phyloP scores from a whole-genome alignment of 2,329 filamentous ascomycete species.

The Sporothrix euskadiensis region DNA sequence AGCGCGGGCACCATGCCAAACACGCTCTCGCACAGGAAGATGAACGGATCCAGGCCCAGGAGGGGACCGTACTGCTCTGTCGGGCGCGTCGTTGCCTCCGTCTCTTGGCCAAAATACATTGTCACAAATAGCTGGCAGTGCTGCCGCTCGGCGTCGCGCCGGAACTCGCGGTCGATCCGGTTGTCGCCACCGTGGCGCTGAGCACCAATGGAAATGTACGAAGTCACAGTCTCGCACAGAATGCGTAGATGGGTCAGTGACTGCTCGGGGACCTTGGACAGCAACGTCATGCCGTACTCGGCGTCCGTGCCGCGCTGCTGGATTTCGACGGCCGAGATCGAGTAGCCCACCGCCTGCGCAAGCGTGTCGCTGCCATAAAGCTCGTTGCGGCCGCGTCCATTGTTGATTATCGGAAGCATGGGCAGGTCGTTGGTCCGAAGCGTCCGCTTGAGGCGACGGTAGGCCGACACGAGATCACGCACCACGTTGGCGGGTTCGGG shows the following conservation, averaged over 20 bases:
- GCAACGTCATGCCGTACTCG: slow-evolving; percentile 69
- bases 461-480: slow-evolving; percentile 60
- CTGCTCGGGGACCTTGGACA: slow-evolving; percentile 83
- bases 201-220: slow-evolving; percentile 77
- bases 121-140: slow-evolving; percentile 73
- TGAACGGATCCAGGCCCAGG: slow-evolving; percentile 69
- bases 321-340: slow-evolving; percentile 87
- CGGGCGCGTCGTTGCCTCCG: slow-evolving; percentile 44
- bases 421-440: slow-evolving; percentile 56
- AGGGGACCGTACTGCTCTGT: slow-evolving; percentile 58
- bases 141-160: slow-evolving; percentile 67
- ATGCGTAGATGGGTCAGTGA: slow-evolving; percentile 83
- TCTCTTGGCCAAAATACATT: slow-evolving; percentile 50
- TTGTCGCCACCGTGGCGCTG: slow-evolving; percentile 62
- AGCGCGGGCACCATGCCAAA: slow-evolving; percentile 69
- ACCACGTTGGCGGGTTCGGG: slow-evolving; percentile 39
- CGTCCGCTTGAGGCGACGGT: slow-evolving; percentile 61
- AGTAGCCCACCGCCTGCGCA: slow-evolving; percentile 71
- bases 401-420: slow-evolving; percentile 41
- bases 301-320: slow-evolving; percentile 82
- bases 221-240: slow-evolving; percentile 81
- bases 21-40: slow-evolving; percentile 78
- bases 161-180: slow-evolving; percentile 66
- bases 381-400: slow-evolving; percentile 43
- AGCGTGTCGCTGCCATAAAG: slow-evolving; percentile 60